These are phyloP conservation scores for Pleomassaria siparia DNA, from an alignment of 2,329 filamentous ascomycete genomes.

Conservation along the genomic window DNA sequence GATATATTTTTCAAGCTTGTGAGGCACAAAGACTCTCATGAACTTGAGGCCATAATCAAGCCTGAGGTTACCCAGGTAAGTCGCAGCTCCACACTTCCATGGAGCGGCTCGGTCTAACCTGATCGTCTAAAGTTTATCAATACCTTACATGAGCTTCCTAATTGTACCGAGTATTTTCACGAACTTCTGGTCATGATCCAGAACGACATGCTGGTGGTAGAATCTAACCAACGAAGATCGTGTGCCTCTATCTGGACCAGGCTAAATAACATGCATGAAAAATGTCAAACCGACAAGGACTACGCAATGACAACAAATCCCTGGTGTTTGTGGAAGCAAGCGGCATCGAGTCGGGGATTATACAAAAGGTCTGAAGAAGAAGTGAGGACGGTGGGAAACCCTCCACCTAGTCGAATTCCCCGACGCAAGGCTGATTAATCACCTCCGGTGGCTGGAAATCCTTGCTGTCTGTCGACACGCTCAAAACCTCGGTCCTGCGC, in stretches of 20 bases:
- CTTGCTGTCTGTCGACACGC: too few relatives aligned
- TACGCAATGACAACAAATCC: constrained; percentile 4
- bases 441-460: too few relatives aligned
- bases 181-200: constrained; percentile 12
- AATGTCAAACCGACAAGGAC: neutral
- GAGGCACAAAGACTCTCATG: neutral
- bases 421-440: too few relatives aligned
- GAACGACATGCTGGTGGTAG: constrained; percentile 12
- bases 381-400: too few relatives aligned
- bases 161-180: constrained; percentile 15
- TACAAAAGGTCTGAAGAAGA: too few relatives aligned
- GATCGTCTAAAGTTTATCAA: constrained; percentile 2
- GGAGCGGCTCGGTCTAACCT: neutral
- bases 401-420: too few relatives aligned
- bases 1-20: constrained; percentile 3
- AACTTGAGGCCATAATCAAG: constrained; percentile 1
- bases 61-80: constrained; percentile 2
- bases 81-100: neutral
- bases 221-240: constrained; percentile 5
- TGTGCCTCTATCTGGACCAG: constrained; percentile 1
- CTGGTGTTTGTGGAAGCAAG: neutral
- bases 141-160: constrained; percentile 2
- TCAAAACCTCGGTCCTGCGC: too few relatives aligned
- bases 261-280: neutral
- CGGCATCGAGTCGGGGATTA: too few relatives aligned